Conservation (phyloP, 345 rosid species). For the Hibiscus tridactylites region DNA sequence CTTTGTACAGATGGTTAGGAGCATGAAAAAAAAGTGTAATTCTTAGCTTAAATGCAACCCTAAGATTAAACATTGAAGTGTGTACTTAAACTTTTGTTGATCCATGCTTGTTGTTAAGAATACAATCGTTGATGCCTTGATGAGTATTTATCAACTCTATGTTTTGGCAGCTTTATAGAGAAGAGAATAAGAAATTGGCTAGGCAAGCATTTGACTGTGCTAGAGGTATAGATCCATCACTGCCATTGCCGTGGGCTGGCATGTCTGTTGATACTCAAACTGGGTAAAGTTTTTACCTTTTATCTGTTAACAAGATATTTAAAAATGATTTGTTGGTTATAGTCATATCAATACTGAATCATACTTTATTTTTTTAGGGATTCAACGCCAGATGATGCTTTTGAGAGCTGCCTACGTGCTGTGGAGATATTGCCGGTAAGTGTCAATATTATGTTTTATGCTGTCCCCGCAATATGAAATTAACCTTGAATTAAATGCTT, state of each 20-base stretch:
- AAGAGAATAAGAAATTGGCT: slow-evolving; percentile 54
- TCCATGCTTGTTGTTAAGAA: neutral
- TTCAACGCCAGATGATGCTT: slow-evolving; percentile 55
- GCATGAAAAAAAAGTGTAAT: neutral
- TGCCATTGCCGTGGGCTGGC: slow-evolving; percentile 97
- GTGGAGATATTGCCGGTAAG: slow-evolving; percentile 81
- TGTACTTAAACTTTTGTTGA: neutral
- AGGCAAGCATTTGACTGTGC: slow-evolving; percentile 88
- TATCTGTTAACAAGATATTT: slow-evolving; percentile 8
- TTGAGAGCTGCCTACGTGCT: slow-evolving; percentile 91
- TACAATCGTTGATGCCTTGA: neutral
- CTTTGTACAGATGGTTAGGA: neutral
- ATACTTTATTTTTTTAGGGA: slow-evolving; percentile 40
- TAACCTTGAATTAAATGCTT: slow-evolving; percentile 6
- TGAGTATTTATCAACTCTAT: slow-evolving; percentile 8
- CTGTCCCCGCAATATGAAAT: neutral
- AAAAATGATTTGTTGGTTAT: neutral
- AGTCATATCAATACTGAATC: slow-evolving; percentile 13
- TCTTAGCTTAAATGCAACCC: slow-evolving; percentile 3
- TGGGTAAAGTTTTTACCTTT: slow-evolving; percentile 37
- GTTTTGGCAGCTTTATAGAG: slow-evolving; percentile 63
- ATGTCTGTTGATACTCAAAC: slow-evolving; percentile 71
- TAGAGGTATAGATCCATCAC: slow-evolving; percentile 94
- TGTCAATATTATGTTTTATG: neutral
- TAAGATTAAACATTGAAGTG: neutral